Conservation (phyloP, 2,329 filamentous ascomycete species). For the Calonectria crousiana region DNA sequence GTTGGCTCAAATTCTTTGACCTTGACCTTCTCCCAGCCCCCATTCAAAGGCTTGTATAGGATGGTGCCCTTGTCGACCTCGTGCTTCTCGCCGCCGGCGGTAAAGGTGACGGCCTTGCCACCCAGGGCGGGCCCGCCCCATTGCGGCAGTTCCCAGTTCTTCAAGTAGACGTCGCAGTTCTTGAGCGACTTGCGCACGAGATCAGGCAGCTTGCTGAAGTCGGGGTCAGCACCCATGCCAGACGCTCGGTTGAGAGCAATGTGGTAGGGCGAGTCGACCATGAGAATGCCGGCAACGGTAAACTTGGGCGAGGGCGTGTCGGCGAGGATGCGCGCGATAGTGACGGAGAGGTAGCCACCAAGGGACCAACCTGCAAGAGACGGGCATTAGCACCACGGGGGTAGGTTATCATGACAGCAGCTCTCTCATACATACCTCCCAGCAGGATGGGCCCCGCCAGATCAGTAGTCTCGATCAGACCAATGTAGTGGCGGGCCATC, state of each 20-base stretch:
- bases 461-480: conserved; percentile 37
- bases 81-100: conserved; percentile 32
- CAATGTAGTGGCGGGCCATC: conserved; percentile 46
- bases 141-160: conserved; percentile 43
- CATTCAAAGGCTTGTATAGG: conserved; percentile 37
- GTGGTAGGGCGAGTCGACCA: conserved; percentile 47
- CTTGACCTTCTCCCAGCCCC: conserved; percentile 32
- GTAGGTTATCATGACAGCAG: background rate
- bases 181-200: conserved; percentile 46
- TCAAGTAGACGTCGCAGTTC: conserved; percentile 47
- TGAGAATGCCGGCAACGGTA: conserved; percentile 41
- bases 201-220: conserved; percentile 38
- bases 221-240: conserved; percentile 28
- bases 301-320: conserved; percentile 37
- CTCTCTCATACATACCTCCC: conserved; percentile 41
- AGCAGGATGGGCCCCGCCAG: conserved; percentile 43
- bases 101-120: conserved; percentile 26
- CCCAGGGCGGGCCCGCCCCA: conserved; percentile 36
- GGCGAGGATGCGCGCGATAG: conserved; percentile 43
- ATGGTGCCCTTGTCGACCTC: conserved; percentile 31
- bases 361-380: conserved; percentile 47
- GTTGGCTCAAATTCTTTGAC: conserved; percentile 14
- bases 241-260: conserved; percentile 34
- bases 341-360: conserved; percentile 44
- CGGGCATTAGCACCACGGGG: background rate